Evolutionary conservation across 176 grass and related monocot genomes (phyloP).

Genomic region (Metroxylon sagu): DNA sequence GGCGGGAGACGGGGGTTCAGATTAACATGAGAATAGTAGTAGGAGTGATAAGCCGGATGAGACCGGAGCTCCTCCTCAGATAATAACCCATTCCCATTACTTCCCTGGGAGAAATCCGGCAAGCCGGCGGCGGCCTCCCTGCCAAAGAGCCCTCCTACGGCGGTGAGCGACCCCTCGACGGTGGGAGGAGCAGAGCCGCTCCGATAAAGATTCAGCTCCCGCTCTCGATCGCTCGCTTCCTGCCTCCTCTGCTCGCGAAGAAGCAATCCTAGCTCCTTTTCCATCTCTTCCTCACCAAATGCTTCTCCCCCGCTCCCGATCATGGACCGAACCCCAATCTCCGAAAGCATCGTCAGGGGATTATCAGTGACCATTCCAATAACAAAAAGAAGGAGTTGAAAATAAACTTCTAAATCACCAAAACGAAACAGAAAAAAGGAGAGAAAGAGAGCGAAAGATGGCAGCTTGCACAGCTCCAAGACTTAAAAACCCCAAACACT

Average conservation of each 20-base stretch:
- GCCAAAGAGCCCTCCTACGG: conserved; percentile 44
- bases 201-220: conserved; percentile 49
- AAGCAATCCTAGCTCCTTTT: conserved; percentile 52
- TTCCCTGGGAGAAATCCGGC: conserved; percentile 30
- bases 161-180: conserved; percentile 71
- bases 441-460: neutral
- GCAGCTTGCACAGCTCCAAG: conserved; percentile 3
- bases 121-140: conserved; percentile 19
- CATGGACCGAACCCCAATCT: conserved; percentile 19
- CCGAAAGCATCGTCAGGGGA: conserved; percentile 29
- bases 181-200: conserved; percentile 90
- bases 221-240: conserved; percentile 42
- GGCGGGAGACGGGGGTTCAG: conserved; percentile 85
- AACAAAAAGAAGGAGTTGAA: neutral
- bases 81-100: conserved; percentile 33
- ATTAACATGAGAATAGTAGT: conserved; percentile 88
- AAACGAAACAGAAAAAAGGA: neutral
- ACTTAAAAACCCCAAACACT: neutral
- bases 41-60: conserved; percentile 69
- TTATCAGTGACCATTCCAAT: neutral
- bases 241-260: conserved; percentile 39
- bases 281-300: conserved; percentile 35
- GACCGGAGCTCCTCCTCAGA: conserved; percentile 73
- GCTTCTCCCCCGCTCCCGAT: neutral
- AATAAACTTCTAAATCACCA: neutral